Evolutionary conservation across 345 rosid genomes (phyloP), one percentile per base, ranked within the genome.

Genomic region (Cardamine chenopodiifolia): DNA sequence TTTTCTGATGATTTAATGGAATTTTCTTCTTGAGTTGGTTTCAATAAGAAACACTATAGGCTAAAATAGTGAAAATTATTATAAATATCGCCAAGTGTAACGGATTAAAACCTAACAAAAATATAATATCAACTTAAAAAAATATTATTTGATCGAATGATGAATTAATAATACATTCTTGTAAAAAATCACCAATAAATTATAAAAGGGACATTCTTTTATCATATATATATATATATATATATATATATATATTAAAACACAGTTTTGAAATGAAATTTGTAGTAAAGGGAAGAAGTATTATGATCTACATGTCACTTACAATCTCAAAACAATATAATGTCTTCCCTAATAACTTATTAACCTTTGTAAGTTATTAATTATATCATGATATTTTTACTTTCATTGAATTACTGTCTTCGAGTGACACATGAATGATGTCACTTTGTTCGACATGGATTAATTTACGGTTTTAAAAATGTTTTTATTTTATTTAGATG

Each of bases 401-500:
- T 44, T 58, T 56, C 58, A 9, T 8, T 28, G 48, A 35, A n/a
- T 42, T 68, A 50, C 31, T 22, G 15, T 44, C 71, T 71, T 39
- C 57, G 72, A 58, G 69, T 78, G 81, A 71, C 81, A 65, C 44
- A 59, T 49, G 77, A 71, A 49, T 78, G 81, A 78, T 65, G 77
- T 78, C 81, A 78, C 64, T 58, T 39, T 28, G 68, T 71, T 72
- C 18, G 20, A 78, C 53, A 72, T 17, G 52, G 58, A 40, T 45
- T 45, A n/a, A 17, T 64, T 57, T 66, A 72, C 19, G 14, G 8
- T 28, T 70, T 34, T 31, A 1, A 22, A 40, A 17, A 50, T 52
- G 1, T 23, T 39, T 28, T 32, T 3, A 32, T 20, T 61, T 23
- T 15, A 70, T 29, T 62, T 26, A 18, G 34, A 45, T 28, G 71